Percentiles rank a stretch among this genome's conserved stretches.
Conservation (phyloP, 2,329 filamentous ascomycete species). For the Talaromyces sp. region DNA sequence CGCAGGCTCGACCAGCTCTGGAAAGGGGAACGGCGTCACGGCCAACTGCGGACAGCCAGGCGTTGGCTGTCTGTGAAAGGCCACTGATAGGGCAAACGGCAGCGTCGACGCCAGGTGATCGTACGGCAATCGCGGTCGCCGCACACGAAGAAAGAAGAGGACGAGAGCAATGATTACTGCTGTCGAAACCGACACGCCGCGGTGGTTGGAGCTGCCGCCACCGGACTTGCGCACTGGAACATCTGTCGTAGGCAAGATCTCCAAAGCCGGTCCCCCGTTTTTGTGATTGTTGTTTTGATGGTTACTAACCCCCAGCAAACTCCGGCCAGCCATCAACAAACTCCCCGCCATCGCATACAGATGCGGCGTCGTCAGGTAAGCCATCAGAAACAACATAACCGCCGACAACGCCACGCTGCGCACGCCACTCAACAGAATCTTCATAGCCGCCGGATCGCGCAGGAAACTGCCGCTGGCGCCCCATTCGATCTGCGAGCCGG, state of each 20-base stretch:
- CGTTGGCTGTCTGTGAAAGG: conserved; percentile 20
- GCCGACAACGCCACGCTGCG: conserved; percentile 21
- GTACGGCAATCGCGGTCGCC: conserved; percentile 30
- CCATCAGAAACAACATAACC: conserved; percentile 21
- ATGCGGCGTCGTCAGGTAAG: conserved; percentile 24
- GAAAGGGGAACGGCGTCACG: conserved; percentile 23
- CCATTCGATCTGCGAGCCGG: conserved; percentile 37
- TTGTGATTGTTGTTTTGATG: neutral
- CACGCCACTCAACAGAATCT: conserved; percentile 32
- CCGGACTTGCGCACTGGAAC: neutral
- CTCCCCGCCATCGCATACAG: conserved; percentile 19
- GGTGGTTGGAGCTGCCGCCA: neutral
- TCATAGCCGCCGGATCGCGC: conserved; percentile 32
- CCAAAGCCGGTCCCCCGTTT: neutral
- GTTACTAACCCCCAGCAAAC: neutral
- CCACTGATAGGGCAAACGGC: conserved; percentile 29
- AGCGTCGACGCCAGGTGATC: conserved; percentile 32
- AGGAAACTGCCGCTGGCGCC: conserved; percentile 29
- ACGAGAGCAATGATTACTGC: neutral
- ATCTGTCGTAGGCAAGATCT: neutral
- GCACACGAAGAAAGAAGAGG: conserved; percentile 23
- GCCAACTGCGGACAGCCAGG: conserved; percentile 20
- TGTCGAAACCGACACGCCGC: neutral
- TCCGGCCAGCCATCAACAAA: neutral
- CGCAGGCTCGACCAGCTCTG: conserved; percentile 5